These are phyloP conservation scores for Salvia splendens DNA, from an alignment of 257 asterid species.

Conservation along the genomic window DNA sequence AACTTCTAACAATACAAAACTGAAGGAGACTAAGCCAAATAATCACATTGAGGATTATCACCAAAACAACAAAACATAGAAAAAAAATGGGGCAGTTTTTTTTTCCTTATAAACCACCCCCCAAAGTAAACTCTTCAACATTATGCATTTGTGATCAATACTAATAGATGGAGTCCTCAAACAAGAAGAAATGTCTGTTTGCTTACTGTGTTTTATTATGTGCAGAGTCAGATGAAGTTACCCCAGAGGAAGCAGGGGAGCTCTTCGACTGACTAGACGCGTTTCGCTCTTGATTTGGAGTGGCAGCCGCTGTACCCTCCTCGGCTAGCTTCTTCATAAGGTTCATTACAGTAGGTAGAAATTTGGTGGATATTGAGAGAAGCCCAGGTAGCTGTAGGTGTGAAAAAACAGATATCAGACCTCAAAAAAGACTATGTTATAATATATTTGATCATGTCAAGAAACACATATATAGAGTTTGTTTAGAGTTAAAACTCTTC, in stretches of 20 bases:
- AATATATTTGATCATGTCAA: too few species aligned
- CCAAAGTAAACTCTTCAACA: slow-evolving; percentile 35
- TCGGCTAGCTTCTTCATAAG: slow-evolving; percentile 67
- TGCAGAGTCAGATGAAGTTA: slow-evolving; percentile 47
- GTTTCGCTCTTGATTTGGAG: slow-evolving; percentile 42
- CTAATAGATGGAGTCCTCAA: too few species aligned
- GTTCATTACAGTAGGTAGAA: slow-evolving; percentile 77
- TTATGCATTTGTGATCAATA: slow-evolving; percentile 13
- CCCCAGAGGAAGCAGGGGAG: slow-evolving; percentile 44
- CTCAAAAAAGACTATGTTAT: background rate
- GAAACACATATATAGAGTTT: too few species aligned
- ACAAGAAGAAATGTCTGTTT: slow-evolving; percentile 7
- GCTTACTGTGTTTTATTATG: slow-evolving; percentile 49
- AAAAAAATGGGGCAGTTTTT: slow-evolving; percentile 24
- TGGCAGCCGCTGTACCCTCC: slow-evolving; percentile 51
- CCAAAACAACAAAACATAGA: slow-evolving; percentile 9
- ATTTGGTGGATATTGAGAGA: slow-evolving; percentile 72
- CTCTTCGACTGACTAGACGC: slow-evolving; percentile 39
- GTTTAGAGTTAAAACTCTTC: too few species aligned
- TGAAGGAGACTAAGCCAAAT: slow-evolving; percentile 19
- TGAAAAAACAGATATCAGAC: slow-evolving; percentile 18
- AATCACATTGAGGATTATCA: slow-evolving; percentile 29
- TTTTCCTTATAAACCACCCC: slow-evolving; percentile 25
- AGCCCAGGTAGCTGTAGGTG: slow-evolving; percentile 73
- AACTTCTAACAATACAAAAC: slow-evolving; percentile 43